Evolutionary conservation across 805 yeast genomes (phyloP), one percentile per base, ranked within the genome.

Genomic region (Teunomyces funiuensis): DNA sequence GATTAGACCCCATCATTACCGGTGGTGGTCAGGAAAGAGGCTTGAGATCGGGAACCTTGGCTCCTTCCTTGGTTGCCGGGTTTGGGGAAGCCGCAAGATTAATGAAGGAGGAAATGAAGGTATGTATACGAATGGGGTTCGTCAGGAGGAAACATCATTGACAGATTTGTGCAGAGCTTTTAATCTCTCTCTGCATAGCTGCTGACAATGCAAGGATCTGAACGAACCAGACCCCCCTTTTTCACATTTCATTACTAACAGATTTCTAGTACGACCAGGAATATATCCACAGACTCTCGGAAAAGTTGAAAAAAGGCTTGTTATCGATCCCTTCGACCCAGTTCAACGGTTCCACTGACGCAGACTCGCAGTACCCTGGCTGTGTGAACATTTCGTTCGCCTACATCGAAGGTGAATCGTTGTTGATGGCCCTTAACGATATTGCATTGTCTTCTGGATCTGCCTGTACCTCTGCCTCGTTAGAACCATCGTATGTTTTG

Each of bases 21-120:
- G 99, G 99, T 51, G 99, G 99, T 69, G 99, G 99, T 40, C 99
- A 93, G 71, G 99, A 93, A 71, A 85, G 99, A 73, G 99, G 99
- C 45, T 74, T 93, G 57, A 79, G 99, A 69, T 86, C 96, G 4
- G 99, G 99, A 46, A 93, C 99, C 20, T 76, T 93, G 60, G 90
- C 99, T 3, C 96, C 99, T n/a, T 96, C 98, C 16, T 74, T 89
- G 58, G 87, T 91, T 30, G 83, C 89, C 26, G 99, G 99, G 0
- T 88, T 93, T 62, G 99, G 99, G 47, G 98, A 93, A 67, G 99
- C 99, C 23, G 93, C 97, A 30, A 77, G 96, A 20, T 65, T 93
- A 46, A 84, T 88, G 77, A 64, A 62, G 41, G 67, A 73, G 53
- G 99, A 93, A 60, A 78, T 74, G 76, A 82, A 69, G 18, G 53